Conservation (phyloP, 2,329 filamentous ascomycete genomes). For the Beauveria australis region DNA sequence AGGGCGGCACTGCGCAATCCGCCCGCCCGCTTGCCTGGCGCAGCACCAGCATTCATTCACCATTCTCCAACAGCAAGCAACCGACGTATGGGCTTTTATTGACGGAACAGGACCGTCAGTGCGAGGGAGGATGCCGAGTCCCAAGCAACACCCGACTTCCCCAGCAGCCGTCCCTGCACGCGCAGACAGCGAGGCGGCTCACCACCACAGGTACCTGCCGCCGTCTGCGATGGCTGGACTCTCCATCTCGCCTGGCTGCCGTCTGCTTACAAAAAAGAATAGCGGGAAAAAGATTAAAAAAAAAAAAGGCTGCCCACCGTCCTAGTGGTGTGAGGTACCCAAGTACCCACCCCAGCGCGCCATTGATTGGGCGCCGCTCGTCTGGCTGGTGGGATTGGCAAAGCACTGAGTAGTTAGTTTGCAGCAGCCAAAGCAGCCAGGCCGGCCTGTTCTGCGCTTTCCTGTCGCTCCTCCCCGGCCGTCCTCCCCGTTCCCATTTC, state of each 20-base stretch:
- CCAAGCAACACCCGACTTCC: neutral
- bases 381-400: constrained; percentile 8
- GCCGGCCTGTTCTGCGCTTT: constrained; percentile 4
- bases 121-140: neutral
- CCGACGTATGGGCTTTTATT: too few species aligned
- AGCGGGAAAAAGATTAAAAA: neutral
- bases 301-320: neutral
- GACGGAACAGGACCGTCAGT: neutral
- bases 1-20: constrained; percentile 1
- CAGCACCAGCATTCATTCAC: neutral
- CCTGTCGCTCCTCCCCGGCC: constrained; percentile 12
- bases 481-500: constrained; percentile 13
- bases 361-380: constrained; percentile 5
- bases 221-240: neutral
- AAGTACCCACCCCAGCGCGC: constrained; percentile 5
- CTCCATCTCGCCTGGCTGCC: neutral
- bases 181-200: neutral
- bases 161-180: neutral
- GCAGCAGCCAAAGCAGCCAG: neutral
- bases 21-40: neutral
- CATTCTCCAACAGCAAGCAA: too few species aligned
- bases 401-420: neutral
- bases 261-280: neutral
- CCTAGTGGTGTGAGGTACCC: constrained; percentile 3
- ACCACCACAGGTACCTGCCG: neutral